Conservation (phyloP, 345 rosid species). For the Sonneratia alba region DNA sequence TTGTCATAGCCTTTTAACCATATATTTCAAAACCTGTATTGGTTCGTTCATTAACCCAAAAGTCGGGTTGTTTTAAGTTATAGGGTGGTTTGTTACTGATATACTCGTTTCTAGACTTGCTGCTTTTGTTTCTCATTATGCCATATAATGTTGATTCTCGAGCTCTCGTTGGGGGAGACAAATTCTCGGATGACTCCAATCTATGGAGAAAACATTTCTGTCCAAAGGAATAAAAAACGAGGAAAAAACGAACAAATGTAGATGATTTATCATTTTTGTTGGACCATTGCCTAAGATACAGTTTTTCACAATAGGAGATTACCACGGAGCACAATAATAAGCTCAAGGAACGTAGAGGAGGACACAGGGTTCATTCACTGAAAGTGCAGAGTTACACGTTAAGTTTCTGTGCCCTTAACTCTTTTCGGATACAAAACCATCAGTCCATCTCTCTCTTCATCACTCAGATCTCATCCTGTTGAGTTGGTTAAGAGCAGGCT, state of each 20-base stretch:
- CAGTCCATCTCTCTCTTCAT: background rate
- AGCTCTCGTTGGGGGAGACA: background rate
- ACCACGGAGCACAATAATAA: background rate
- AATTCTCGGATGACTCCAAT: background rate
- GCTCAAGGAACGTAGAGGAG: background rate
- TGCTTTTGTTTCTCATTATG: background rate
- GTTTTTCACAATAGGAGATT: slow-evolving; percentile 2
- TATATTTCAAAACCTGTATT: background rate
- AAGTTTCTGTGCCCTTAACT: slow-evolving; percentile 5
- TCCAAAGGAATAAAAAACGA: background rate
- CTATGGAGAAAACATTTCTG: background rate
- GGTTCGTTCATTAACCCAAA: background rate
- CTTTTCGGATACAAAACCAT: slow-evolving; percentile 1
- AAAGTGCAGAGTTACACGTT: slow-evolving; percentile 28
- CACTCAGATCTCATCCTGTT: slow-evolving; percentile 40
- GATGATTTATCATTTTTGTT: background rate
- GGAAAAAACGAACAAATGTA: background rate
- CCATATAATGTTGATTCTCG: background rate
- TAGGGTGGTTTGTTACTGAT: background rate
- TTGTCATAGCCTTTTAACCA: background rate
- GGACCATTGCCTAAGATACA: background rate
- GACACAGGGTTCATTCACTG: slow-evolving; percentile 13
- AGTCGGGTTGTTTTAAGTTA: background rate
- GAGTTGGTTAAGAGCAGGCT: slow-evolving; percentile 94
- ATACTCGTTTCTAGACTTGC: background rate